Base-by-base conservation (phyloP, 2,329 filamentous ascomycete species). In the Pyrenochaeta sp. region DNA sequence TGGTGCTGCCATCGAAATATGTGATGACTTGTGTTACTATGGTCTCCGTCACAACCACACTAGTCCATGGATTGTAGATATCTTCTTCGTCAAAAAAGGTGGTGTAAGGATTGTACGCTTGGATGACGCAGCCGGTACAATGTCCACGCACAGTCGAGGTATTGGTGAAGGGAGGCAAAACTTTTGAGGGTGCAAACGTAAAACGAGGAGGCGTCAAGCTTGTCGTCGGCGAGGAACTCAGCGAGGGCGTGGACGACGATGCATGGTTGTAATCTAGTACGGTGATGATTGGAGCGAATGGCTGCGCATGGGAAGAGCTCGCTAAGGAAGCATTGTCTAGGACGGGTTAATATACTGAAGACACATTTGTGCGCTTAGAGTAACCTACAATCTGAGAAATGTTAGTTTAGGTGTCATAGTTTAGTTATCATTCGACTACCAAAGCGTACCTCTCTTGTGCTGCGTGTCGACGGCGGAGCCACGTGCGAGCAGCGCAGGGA, bases 101-200 rank as follows among this genome's bases (percentile, higher is more conserved):
- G 3, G 71, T 74, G 6, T 60, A 42, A 7, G 71, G 72, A 13
- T 58, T 54, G 3, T 64, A 56, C 0, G 69, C 74, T 49, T 72
- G 61, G 10, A 77, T 56, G 1, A 69, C 65, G 47, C 74, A 77
- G 24, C 74, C 74, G 4, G 72, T 74, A 46, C 74, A 77, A n/a
- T 37, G 25, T 19, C 57, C 46, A 46, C 22, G 15, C 12, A 10
- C 27, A 22, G 25, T 40, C 12, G 50, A 52, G 2, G 59, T 42
- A 12, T 49, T 59, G 24, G 27, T 45, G 32, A 25, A 43, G 13
- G 40, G 24, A 25, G 40, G 24, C 9, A n/a, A 24, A 13, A 10
- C 22, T 5, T 25, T 25, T 27, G 42, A 44, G 7, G 45, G 45
- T 3, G 28, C 15, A 28, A n/a, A 36, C 4, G 45, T 47, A 15